Evolutionary conservation across 371 early-diverging fungal species (phyloP), one percentile per base, ranked within the genome.

Genomic region (Furculomyces boomerangus): DNA sequence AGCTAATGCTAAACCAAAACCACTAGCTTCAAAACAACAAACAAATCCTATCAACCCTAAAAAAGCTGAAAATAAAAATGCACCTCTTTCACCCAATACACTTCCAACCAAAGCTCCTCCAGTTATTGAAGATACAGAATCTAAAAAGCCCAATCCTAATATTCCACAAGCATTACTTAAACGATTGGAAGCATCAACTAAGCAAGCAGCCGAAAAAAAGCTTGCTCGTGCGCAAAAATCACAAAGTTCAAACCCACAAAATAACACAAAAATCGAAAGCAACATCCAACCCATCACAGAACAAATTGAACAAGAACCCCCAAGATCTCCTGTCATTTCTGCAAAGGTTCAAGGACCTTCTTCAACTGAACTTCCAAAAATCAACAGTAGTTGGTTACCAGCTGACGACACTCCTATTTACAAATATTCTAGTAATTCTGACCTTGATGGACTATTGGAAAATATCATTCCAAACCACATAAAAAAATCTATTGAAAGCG

Each of bases 381-480:
- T 22, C 22, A 43, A 43, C 22, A 16, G 18, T 8, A 43, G 22
- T 20, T 43, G 67, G 13, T 62, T 64, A 31, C 31, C 52, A 51
- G 69, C 71, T 1, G 84, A 84, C 3, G 86, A 81, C 66, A 76
- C 77, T 30, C 60, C 88, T 24, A 61, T 66, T 8, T 86, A 79
- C 65, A 79, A 74, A 46, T 73, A 52, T 72, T 72, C 40, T 47
- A 67, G 50, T 37, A 53, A 86, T 53, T 77, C 79, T 32, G 76
- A 74, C 29, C 51, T 73, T n/a, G 86, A 79, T 53, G 81, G 75
- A 2, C 67, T 65, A 39, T 72, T 81, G n/a, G 75, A 73, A 5
- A 81, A 77, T 25, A 73, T 71, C 30, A 65, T 87, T 47, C 73
- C 84, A 0, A 75, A 70, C 29, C 65, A 66, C 1, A 63, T 80